phyloP scores from a whole-genome alignment of 441 rosid species.

The Brassica hybrid region DNA sequence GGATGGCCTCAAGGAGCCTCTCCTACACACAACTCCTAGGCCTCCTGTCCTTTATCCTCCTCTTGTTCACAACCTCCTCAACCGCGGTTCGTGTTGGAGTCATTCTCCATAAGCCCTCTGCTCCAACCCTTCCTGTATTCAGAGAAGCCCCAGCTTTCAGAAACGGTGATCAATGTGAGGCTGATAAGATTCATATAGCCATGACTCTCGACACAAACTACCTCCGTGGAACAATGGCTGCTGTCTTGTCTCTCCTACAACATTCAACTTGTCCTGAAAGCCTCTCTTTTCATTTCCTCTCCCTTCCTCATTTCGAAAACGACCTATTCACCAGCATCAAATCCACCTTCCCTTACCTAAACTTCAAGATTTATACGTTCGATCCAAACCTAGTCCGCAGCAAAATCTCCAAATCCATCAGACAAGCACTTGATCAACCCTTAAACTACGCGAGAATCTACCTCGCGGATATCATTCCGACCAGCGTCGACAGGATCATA shows the following conservation, averaged over 20 bases:
- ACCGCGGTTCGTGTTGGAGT: conserved; percentile 47
- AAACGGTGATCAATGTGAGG: conserved; percentile 56
- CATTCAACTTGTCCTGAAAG: conserved; percentile 76
- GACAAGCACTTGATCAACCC: conserved; percentile 65
- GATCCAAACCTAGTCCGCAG: conserved; percentile 56
- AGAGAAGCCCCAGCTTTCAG: conserved; percentile 71
- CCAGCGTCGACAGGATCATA: conserved; percentile 51
- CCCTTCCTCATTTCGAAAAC: conserved; percentile 48
- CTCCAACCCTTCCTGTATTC: conserved; percentile 50
- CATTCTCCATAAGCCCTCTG: conserved; percentile 44
- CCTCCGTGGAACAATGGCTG: conserved; percentile 85
- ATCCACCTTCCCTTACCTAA: conserved; percentile 69
- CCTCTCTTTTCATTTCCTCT: conserved; percentile 77
- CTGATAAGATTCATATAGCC: conserved; percentile 57
- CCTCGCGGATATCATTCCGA: conserved; percentile 61
- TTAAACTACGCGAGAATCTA: conserved; percentile 76
- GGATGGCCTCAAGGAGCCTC: conserved; percentile 76
- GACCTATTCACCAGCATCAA: conserved; percentile 58
- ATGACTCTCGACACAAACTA: conserved; percentile 84
- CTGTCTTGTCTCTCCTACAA: conserved; percentile 69
- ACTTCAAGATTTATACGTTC: conserved; percentile 56
- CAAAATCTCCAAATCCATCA: conserved; percentile 56
- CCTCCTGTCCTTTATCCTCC: conserved; percentile 71
- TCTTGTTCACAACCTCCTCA: conserved; percentile 42
- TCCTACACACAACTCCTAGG: conserved; percentile 50